Base-by-base conservation (phyloP, 805 yeast genomes). In the Kodamaea kaohsiungensis region DNA sequence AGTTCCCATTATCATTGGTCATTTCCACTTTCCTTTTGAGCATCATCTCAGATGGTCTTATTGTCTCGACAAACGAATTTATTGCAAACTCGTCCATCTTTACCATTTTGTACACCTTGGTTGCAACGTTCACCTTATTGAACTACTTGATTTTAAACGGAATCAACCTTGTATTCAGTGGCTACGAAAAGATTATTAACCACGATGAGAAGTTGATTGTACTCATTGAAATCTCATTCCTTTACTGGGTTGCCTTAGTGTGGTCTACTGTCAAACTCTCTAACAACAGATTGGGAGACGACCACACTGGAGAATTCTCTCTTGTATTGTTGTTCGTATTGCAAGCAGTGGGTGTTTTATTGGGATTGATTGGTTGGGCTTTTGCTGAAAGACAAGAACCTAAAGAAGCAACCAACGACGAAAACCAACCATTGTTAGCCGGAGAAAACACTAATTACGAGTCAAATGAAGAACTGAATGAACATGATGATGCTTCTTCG, bases 1-100 rank as follows among this genome's bases (percentile, higher is more conserved):
- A 91, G 59, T 77, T 86, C 35, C 92, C 96, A 0, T 42, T 85
- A 3, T 76, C 91, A 16, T 60, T 86, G 15, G 62, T 66, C 0
- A 50, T 80, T 7, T 80, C 93, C 0, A 60, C 69, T 10, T 59
- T 76, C 13, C 58, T 64, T 7, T 57, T 73, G 57, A 60, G 65
- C 49, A 48, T 69, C 17, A 53, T 63, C 15, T 64, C 65, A 10
- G 62, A 61, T 13, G 59, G 52, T 9, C 47, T 62, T 12, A 52
- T 70, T 39, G 52, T 56, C 0, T 60, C 63, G 1, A 40, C 56
- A 27, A 72, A 73, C 56, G 67, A 62, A 42, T 72, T 69, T 52
- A 60, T 73, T 65, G 80, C 59, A 63, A 78, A 59, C 63, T 79
- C 65, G 60, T 85, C 57, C 58, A 69, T 59, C 55, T 67, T 35